These are phyloP conservation scores for Ceratobasidium sp. DNA, from an alignment of 1,284 basidiomycete species.

Conservation along the genomic window DNA sequence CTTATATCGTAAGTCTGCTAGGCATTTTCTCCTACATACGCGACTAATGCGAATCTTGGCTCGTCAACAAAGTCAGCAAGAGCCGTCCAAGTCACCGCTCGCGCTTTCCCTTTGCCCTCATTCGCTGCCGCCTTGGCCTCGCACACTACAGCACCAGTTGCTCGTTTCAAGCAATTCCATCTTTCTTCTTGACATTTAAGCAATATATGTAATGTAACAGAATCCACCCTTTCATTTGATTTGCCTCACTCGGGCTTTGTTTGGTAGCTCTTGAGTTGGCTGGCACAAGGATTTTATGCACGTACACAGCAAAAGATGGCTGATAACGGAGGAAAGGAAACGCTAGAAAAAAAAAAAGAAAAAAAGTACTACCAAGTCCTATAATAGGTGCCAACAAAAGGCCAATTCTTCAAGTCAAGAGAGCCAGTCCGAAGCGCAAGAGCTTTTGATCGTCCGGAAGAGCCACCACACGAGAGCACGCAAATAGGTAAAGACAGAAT, in stretches of 20 bases:
- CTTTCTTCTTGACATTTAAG: slow-evolving; percentile 31
- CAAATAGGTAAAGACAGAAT: neutral
- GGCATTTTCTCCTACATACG: neutral
- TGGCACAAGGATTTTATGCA: slow-evolving; percentile 15
- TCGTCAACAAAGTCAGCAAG: neutral
- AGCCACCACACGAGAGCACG: neutral
- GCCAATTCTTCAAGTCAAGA: neutral
- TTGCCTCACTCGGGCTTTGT: neutral
- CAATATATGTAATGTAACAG: slow-evolving; percentile 44
- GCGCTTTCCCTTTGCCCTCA: slow-evolving; percentile 15
- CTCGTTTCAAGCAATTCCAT: neutral
- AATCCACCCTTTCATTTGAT: slow-evolving; percentile 35
- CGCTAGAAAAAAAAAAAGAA: neutral
- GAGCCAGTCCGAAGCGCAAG: slow-evolving; percentile 3
- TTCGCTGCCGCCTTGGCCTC: neutral
- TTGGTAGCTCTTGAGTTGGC: neutral
- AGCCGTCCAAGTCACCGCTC: neutral
- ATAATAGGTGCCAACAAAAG: neutral
- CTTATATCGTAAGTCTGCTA: slow-evolving; percentile 31
- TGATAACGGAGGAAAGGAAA: neutral
- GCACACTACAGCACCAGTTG: slow-evolving; percentile 15
- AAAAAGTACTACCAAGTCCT: neutral
- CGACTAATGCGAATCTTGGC: neutral
- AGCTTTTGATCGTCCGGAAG: slow-evolving; percentile 19
- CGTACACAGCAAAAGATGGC: neutral